phyloP scores from a whole-genome alignment of 2,329 filamentous ascomycete genomes.

The Blastomyces silverae region DNA sequence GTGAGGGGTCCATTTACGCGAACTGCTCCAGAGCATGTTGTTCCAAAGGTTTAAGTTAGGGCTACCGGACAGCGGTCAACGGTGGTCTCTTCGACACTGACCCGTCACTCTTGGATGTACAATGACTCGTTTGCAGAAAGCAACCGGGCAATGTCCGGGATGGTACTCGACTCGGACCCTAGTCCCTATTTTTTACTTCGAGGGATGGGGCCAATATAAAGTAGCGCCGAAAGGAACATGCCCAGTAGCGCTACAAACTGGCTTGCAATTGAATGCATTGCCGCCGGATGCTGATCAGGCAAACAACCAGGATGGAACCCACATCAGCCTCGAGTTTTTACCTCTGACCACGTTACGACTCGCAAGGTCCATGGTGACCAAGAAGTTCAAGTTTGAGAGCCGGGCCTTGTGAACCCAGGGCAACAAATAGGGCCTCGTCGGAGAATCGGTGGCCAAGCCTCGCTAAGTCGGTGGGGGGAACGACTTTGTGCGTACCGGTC shows the following conservation, averaged over 20 bases:
- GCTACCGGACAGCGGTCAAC: neutral
- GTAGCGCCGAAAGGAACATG: neutral
- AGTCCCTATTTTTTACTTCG: neutral
- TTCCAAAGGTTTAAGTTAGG: neutral
- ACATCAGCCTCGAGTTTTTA: neutral
- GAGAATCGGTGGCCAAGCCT: neutral
- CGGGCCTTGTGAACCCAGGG: neutral
- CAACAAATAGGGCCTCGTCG: neutral
- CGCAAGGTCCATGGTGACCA: neutral
- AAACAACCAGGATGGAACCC: neutral
- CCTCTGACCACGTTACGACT: neutral
- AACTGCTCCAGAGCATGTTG: constrained; percentile 1
- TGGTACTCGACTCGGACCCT: neutral
- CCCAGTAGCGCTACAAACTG: neutral
- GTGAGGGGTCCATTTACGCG: neutral
- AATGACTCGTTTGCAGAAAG: neutral
- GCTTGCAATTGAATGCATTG: constrained; percentile 4
- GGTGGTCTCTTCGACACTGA: neutral
- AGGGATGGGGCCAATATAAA: neutral
- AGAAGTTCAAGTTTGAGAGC: neutral
- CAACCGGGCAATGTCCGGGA: neutral
- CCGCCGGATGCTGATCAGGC: neutral
- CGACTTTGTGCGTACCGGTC: neutral
- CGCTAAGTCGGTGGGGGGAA: neutral
- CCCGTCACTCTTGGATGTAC: neutral